A percentile compares a stretch with the other conserved stretches of the same genome.
Evolutionary conservation across 73 alveolate genomes (phyloP).

Genomic region (Stentor roeselii): DNA sequence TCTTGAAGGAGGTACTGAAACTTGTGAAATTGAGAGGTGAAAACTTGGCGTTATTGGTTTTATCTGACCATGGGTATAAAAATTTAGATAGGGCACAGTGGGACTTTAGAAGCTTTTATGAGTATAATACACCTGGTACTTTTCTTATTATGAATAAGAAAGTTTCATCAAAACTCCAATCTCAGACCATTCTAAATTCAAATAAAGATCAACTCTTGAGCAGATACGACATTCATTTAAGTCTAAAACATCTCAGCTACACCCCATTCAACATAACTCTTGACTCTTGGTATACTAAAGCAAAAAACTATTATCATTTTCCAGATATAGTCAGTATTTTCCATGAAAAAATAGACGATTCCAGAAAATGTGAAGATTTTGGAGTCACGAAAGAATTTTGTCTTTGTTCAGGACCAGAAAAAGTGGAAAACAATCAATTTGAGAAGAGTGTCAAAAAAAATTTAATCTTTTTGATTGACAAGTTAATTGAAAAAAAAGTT

Average conservation of each 20-base stretch:
- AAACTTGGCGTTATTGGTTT: background rate
- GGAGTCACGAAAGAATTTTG: too few species aligned
- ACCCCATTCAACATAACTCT: too few species aligned
- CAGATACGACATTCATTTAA: background rate
- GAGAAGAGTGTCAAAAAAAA: too few species aligned
- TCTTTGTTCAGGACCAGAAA: too few species aligned
- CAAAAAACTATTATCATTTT: too few species aligned
- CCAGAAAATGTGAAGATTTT: too few species aligned
- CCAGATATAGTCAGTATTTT: too few species aligned
- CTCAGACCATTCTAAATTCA: background rate
- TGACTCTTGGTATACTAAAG: too few species aligned
- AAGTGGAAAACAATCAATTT: too few species aligned
- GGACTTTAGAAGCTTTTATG: background rate
- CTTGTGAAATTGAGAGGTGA: background rate
- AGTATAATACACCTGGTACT: background rate
- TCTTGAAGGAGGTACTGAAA: background rate
- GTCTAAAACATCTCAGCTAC: background rate
- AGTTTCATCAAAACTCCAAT: background rate
- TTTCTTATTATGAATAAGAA: background rate
- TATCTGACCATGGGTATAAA: conserved; percentile 17
- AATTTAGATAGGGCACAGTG: background rate
- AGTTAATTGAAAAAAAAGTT: too few species aligned
- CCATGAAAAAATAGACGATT: too few species aligned
- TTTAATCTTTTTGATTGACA: too few species aligned
- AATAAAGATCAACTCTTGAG: background rate